These are phyloP conservation scores for Schrenkiella parvula DNA, from an alignment of 345 rosid species.

Conservation along the genomic window DNA sequence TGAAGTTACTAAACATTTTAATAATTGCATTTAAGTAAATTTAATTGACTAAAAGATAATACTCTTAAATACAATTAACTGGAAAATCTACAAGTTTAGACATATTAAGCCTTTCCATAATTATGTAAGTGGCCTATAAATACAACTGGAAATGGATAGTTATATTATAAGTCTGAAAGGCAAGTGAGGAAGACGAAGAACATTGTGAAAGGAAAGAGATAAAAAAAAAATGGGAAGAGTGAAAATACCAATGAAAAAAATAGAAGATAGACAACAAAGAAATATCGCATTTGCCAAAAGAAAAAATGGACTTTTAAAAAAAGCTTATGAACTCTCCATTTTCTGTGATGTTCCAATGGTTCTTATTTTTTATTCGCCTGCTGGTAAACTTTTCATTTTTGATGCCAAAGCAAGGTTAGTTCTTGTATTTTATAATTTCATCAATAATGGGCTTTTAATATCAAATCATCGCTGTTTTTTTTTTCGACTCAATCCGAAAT, in stretches of 20 bases:
- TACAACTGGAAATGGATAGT: background rate
- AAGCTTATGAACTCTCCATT: slow-evolving; percentile 18
- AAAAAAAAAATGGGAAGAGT: slow-evolving; percentile 27
- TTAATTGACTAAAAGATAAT: background rate
- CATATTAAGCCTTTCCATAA: background rate
- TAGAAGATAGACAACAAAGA: slow-evolving; percentile 12
- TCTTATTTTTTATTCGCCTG: slow-evolving; percentile 22
- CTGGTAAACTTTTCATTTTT: slow-evolving; percentile 23
- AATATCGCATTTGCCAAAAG: slow-evolving; percentile 26
- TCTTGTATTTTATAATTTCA: background rate
- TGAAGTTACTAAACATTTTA: background rate
- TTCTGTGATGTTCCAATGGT: slow-evolving; percentile 19
- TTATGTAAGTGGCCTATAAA: background rate
- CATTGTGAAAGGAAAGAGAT: background rate
- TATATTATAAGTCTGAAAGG: background rate
- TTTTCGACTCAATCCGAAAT: background rate
- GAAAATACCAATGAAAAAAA: slow-evolving; percentile 14
- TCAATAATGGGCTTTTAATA: background rate
- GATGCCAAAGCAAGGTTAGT: slow-evolving; percentile 15
- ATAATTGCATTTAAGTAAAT: background rate
- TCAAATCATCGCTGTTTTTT: background rate
- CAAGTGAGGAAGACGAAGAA: background rate
- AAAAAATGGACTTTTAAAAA: slow-evolving; percentile 19
- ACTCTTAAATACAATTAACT: background rate
- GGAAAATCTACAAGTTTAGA: slow-evolving; percentile 2